Evolutionary conservation across 2,329 filamentous ascomycete genomes (phyloP).

Genomic region (Mariannaea sp.): DNA sequence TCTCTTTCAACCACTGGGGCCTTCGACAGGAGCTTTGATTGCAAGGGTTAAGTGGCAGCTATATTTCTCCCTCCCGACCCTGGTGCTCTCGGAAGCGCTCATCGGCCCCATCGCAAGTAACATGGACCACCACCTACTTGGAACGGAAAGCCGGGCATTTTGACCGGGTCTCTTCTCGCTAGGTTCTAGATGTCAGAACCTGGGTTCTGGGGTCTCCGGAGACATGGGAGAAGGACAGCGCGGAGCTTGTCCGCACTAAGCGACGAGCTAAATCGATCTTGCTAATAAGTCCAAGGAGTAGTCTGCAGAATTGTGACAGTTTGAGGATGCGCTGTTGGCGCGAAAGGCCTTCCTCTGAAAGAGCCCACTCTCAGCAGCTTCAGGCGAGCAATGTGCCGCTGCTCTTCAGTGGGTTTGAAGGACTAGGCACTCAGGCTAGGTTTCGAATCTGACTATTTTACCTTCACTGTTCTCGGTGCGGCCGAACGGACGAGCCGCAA

Average conservation of each 20-base stretch:
- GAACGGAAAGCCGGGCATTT: slow-evolving; percentile 25
- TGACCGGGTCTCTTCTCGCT: slow-evolving; percentile 14
- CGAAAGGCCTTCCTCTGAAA: slow-evolving; percentile 3
- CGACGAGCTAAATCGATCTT: slow-evolving; percentile 20
- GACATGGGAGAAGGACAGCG: slow-evolving; percentile 7
- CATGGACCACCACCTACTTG: slow-evolving; percentile 15
- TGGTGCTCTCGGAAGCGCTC: slow-evolving; percentile 3
- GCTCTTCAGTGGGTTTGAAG: neutral
- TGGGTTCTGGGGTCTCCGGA: slow-evolving; percentile 9
- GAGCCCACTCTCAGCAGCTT: slow-evolving; percentile 6
- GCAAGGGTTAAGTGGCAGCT: slow-evolving; percentile 24
- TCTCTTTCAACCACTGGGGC: slow-evolving; percentile 13
- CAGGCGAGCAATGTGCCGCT: slow-evolving; percentile 3
- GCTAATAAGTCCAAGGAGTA: slow-evolving; percentile 1
- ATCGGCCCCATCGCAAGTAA: slow-evolving; percentile 8
- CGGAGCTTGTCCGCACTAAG: slow-evolving; percentile 20
- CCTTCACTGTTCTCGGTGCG: slow-evolving; percentile 9
- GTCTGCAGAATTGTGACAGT: slow-evolving; percentile 1
- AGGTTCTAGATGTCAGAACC: slow-evolving; percentile 11
- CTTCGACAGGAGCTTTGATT: slow-evolving; percentile 21
- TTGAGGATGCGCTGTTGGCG: slow-evolving; percentile 12
- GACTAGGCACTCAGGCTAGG: slow-evolving; percentile 1
- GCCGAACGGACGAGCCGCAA: slow-evolving; percentile 7
- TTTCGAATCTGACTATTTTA: slow-evolving; percentile 9
- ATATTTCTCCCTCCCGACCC: slow-evolving; percentile 1